phyloP scores from a whole-genome alignment of 805 yeast genomes.

The Cyberlindnera bimundalis region DNA sequence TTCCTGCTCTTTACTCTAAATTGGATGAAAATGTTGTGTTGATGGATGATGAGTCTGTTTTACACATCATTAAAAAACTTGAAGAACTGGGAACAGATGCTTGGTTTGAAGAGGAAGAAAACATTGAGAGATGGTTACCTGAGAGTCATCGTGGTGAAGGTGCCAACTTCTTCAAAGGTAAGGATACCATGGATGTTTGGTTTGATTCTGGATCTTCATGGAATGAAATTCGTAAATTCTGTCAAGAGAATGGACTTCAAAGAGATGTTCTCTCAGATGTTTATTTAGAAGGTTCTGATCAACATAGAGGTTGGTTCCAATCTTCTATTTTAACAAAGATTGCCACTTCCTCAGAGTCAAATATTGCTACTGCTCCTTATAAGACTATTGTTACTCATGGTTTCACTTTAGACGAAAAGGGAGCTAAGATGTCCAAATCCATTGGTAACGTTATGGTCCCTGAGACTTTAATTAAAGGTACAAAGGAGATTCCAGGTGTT shows the following conservation, averaged over 20 bases:
- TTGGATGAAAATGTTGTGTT: conserved; percentile 58
- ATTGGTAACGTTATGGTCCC: conserved; percentile 82
- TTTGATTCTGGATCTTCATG: conserved; percentile 96
- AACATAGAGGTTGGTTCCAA: conserved; percentile 99
- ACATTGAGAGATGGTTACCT: conserved; percentile 72
- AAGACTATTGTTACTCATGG: conserved; percentile 86
- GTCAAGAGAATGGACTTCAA: conserved; percentile 32
- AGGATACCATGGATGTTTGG: conserved; percentile 98
- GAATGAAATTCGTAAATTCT: conserved; percentile 51
- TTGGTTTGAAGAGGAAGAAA: conserved; percentile 69
- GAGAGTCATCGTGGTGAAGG: conserved; percentile 40
- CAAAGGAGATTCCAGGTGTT: conserved; percentile 49
- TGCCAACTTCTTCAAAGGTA: conserved; percentile 53
- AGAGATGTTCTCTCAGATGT: conserved; percentile 63
- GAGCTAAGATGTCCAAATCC: conserved; percentile 92
- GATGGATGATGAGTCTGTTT: conserved; percentile 52
- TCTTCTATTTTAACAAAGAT: conserved; percentile 81
- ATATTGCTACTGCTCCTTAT: conserved; percentile 60
- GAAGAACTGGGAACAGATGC: conserved; percentile 61
- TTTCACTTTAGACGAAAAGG: conserved; percentile 80
- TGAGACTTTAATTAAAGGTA: conserved; percentile 59
- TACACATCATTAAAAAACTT: conserved; percentile 54
- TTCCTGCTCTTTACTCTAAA: conserved; percentile 73
- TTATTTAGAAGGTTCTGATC: conserved; percentile 97
- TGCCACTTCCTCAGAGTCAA: conserved; percentile 34